Evolutionary conservation across 805 yeast species (phyloP), one percentile per base, ranked within the genome.

Genomic region (Candida nitratophila): DNA sequence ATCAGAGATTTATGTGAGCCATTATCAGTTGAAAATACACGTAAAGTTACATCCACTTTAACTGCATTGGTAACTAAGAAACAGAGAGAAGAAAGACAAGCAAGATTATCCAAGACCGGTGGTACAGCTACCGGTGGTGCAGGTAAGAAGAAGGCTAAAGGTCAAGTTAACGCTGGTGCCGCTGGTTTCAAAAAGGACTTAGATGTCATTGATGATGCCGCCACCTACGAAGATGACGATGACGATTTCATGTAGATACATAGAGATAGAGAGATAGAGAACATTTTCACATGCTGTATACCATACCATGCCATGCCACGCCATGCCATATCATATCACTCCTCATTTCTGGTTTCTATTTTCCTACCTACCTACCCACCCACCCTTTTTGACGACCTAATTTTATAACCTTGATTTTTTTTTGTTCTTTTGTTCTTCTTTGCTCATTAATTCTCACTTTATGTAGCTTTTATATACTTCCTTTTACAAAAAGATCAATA

Each of bases 41-140:
- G 95, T 65, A 91, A 90, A 65, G 88, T 88, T 43, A 73, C 84
- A 37, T 83, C 95, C 34, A 90, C 97, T 0, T 71, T 91, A 59
- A 86, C 79, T 53, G 91, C 90, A 4, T 63, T 83, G 44, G 71
- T 84, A 49, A 89, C 84, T 57, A 95, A 89, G 45, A 91, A 91
- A 69, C 88, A 83, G 64, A 83, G 82, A 61, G 84, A 83, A 44
- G 98, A 91, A 69, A 86, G 97, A 72, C 86, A 79, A 57, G 88
- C 86, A 22, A 81, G 96, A 64, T 69, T 86, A 56, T 77, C 84
- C 54, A 83, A 81, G 61, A 74, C 86, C 44, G 91, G 93, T 49
- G 93, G 91, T 51, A 85, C 95, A 24, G 79, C 91, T 34, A 77
- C 87, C 21, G 95, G 95, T 56, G 96, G 96, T 61, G 93, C 95